Conservation (phyloP, 164 flowering plant species). For the Cinnamomum chago region DNA sequence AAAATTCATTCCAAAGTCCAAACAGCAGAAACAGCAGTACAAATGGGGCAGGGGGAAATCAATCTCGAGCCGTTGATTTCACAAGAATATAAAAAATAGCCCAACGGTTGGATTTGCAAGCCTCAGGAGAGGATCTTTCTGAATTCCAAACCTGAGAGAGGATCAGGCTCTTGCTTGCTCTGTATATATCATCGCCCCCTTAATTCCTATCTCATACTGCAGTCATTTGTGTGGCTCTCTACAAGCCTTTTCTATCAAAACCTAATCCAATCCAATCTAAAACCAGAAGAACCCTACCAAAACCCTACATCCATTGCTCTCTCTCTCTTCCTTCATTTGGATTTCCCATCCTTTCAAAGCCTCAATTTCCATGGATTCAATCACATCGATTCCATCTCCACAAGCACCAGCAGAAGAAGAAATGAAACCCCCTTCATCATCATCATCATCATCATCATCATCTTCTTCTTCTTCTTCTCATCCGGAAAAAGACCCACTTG, state of each 20-base stretch:
- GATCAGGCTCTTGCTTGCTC: background rate
- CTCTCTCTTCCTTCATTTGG: background rate
- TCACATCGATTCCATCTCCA: slow-evolving; percentile 9
- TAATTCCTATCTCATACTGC: background rate
- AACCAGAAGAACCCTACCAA: background rate
- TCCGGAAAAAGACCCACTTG: slow-evolving; percentile 38
- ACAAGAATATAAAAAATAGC: too few relatives aligned
- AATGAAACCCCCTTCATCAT: background rate
- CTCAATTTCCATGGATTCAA: slow-evolving; percentile 27
- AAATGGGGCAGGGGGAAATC: too few relatives aligned
- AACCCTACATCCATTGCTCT: background rate
- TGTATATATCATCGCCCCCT: background rate
- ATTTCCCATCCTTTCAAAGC: slow-evolving; percentile 1
- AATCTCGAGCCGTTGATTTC: too few relatives aligned
- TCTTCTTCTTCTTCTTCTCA: slow-evolving; percentile 34
- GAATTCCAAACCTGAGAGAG: background rate
- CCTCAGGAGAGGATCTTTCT: too few relatives aligned
- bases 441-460: background rate
- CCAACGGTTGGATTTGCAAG: too few relatives aligned
- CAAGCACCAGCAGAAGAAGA: background rate
- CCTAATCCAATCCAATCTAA: background rate
- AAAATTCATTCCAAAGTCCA: too few relatives aligned
- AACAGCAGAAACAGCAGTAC: too few relatives aligned
- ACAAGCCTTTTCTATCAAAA: background rate
- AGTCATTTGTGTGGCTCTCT: background rate